phyloP scores from a whole-genome alignment of 345 rosid species.

The Anastatica hierochuntica region DNA sequence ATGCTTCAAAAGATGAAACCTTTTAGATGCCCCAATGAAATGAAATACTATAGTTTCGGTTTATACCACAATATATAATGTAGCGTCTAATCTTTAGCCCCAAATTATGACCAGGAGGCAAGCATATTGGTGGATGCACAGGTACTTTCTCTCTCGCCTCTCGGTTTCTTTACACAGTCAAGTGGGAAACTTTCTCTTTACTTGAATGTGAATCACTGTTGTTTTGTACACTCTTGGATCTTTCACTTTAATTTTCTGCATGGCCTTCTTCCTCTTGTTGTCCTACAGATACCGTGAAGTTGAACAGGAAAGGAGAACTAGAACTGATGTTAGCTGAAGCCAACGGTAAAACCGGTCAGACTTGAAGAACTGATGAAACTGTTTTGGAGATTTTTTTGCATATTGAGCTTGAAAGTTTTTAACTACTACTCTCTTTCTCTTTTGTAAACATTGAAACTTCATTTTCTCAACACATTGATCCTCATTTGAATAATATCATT shows the following conservation, averaged over 20 bases:
- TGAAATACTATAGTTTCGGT: background rate
- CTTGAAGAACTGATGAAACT: constrained; percentile 7
- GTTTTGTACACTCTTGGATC: background rate
- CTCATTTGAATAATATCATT: background rate
- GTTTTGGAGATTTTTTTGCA: constrained; percentile 16
- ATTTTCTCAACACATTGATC: background rate
- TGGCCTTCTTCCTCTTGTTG: constrained; percentile 10
- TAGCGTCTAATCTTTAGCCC: background rate
- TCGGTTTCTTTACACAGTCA: no score
- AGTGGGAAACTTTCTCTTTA: background rate
- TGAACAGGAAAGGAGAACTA: constrained; percentile 62
- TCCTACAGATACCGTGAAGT: constrained; percentile 68
- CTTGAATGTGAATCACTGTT: no score
- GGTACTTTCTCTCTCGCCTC: constrained; percentile 45
- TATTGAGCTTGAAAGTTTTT: constrained; percentile 2
- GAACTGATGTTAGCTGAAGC: constrained; percentile 55
- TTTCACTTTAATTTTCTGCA: background rate
- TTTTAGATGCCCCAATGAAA: background rate
- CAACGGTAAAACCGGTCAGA: constrained; percentile 24
- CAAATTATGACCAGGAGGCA: constrained; percentile 70
- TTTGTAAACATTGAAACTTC: background rate
- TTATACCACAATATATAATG: background rate
- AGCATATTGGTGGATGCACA: constrained; percentile 92
- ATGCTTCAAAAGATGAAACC: background rate
- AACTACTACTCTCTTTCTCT: background rate